Conservation (phyloP, 2,329 filamentous ascomycete species). For the Epichloe brachyelytri region DNA sequence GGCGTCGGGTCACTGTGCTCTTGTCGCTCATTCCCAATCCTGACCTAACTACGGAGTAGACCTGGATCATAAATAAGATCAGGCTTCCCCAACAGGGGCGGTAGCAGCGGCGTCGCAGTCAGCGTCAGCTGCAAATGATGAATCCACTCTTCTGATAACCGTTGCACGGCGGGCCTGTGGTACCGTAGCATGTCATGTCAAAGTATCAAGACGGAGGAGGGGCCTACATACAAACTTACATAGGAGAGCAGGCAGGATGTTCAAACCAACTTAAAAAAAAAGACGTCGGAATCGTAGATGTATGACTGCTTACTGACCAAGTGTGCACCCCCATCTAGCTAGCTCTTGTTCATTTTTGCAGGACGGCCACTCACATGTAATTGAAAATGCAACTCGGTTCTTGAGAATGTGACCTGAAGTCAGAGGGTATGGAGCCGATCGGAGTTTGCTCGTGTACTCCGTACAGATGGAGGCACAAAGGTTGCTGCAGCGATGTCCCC, state of each 20-base stretch:
- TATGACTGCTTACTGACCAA: neutral
- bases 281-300: neutral
- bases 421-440: neutral
- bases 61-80: neutral
- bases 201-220: neutral
- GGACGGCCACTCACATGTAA: neutral
- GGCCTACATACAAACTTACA: too few species aligned
- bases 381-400: neutral
- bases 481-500: neutral
- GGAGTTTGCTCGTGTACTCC: neutral
- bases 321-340: neutral
- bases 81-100: neutral
- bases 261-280: neutral
- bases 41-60: neutral
- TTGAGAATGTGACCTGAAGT: neutral
- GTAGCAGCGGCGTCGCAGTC: constrained; percentile 1
- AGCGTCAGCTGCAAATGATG: neutral
- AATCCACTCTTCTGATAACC: neutral
- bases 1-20: neutral
- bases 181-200: neutral
- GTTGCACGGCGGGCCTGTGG: neutral
- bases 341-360: neutral
- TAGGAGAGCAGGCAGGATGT: too few species aligned
- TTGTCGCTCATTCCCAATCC: neutral
- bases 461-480: too few species aligned